A percentile compares a stretch with the other conserved stretches of the same genome.
Evolutionary conservation across 768 basidiomycete species (phyloP).

Genomic region (Fistulinella prunicolor): DNA sequence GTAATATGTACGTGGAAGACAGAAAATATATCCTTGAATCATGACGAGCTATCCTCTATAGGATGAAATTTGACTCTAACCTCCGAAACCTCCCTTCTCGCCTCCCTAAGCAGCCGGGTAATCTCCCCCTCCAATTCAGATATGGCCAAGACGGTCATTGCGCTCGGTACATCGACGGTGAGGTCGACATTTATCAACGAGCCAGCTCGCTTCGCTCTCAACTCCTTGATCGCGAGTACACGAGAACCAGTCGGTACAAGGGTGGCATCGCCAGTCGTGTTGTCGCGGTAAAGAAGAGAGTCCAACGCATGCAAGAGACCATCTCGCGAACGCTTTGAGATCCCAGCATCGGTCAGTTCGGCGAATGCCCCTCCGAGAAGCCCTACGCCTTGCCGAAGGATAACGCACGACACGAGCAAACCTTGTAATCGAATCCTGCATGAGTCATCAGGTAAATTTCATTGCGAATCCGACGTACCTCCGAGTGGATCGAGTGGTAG

Average conservation of each 20-base stretch:
- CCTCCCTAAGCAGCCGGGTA: slow-evolving; percentile 47
- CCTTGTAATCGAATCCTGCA: slow-evolving; percentile 41
- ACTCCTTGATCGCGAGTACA: slow-evolving; percentile 46
- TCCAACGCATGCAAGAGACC: slow-evolving; percentile 55
- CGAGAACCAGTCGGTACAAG: slow-evolving; percentile 4
- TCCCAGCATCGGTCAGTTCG: slow-evolving; percentile 83
- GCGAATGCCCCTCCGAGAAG: slow-evolving; percentile 68
- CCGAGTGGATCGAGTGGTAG: slow-evolving; percentile 92
- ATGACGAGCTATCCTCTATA: slow-evolving; percentile 24
- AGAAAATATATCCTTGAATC: background rate
- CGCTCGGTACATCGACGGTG: slow-evolving; percentile 62
- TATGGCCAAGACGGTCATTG: slow-evolving; percentile 55
- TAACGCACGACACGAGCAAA: slow-evolving; percentile 84
- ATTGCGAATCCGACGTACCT: slow-evolving; percentile 44
- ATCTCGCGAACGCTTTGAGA: slow-evolving; percentile 52
- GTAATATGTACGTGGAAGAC: background rate
- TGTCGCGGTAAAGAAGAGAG: slow-evolving; percentile 44
- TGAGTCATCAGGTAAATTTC: slow-evolving; percentile 5
- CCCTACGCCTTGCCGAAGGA: slow-evolving; percentile 72
- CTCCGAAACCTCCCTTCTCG: slow-evolving; percentile 66
- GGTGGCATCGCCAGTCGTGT: slow-evolving; percentile 17
- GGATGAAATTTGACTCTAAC: slow-evolving; percentile 65
- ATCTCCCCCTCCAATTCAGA: slow-evolving; percentile 64
- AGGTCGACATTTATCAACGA: slow-evolving; percentile 84
- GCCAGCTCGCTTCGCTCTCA: slow-evolving; percentile 76